Conservation (phyloP, 2,329 filamentous ascomycete genomes). For the Polychaeton citri region DNA sequence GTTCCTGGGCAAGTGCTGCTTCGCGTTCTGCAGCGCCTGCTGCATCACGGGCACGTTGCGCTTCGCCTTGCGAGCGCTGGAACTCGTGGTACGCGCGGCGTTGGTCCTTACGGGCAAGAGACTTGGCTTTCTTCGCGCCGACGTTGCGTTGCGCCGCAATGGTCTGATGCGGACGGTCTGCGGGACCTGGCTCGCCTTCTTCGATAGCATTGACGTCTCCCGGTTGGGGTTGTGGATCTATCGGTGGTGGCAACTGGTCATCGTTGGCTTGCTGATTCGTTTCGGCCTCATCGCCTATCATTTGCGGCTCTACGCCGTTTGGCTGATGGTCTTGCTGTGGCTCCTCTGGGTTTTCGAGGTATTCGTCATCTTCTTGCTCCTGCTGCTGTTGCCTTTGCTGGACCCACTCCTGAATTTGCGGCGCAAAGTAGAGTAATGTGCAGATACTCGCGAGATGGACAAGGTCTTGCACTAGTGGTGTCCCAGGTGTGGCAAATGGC, state of each 20-base stretch:
- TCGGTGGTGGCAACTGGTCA: constrained; percentile 1
- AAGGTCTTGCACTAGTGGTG: constrained; percentile 33
- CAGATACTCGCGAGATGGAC: constrained; percentile 32
- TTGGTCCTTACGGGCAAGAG: constrained; percentile 31
- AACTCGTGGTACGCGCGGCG: constrained; percentile 36
- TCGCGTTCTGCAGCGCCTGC: constrained; percentile 33
- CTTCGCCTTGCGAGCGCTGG: constrained; percentile 33
- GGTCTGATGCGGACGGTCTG: constrained; percentile 10
- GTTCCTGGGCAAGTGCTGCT: constrained; percentile 26
- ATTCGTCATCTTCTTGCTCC: neutral
- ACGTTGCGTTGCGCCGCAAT: constrained; percentile 16
- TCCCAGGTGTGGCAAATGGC: constrained; percentile 34
- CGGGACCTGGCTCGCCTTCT: constrained; percentile 19
- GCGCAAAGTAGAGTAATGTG: constrained; percentile 33
- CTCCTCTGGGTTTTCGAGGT: constrained; percentile 1
- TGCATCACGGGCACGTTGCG: constrained; percentile 28
- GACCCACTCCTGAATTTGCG: constrained; percentile 28
- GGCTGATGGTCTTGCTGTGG: constrained; percentile 2
- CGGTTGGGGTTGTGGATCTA: neutral
- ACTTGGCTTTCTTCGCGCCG: constrained; percentile 37
- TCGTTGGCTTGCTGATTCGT: constrained; percentile 1
- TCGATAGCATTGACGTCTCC: constrained; percentile 4
- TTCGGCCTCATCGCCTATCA: too few species aligned
- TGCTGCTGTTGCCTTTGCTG: constrained; percentile 8
- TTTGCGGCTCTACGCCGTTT: too few species aligned